A percentile compares a stretch with the other conserved stretches of the same genome.
phyloP scores from a whole-genome alignment of 305 asterid species.

The Solanum hybrid region DNA sequence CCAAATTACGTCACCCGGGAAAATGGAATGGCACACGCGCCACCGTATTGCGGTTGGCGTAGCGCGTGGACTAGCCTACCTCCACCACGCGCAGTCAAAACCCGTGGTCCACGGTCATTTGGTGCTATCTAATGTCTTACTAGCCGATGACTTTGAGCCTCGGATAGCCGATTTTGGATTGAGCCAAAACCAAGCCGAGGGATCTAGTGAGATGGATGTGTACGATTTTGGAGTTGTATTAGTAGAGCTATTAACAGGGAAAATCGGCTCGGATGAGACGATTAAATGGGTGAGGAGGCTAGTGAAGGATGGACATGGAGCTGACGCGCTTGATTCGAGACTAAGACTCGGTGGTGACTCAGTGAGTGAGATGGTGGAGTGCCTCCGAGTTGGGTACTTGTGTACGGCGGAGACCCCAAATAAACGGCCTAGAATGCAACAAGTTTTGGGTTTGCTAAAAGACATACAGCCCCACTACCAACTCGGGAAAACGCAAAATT shows the following conservation, averaged over 20 bases:
- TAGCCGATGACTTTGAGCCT: slow-evolving; percentile 75
- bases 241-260: slow-evolving; percentile 59
- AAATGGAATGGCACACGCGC: slow-evolving; percentile 88
- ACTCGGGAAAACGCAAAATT: background rate
- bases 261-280: slow-evolving; percentile 28
- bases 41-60: slow-evolving; percentile 88
- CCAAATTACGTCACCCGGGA: slow-evolving; percentile 35
- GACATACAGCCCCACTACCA: slow-evolving; percentile 41
- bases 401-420: slow-evolving; percentile 72
- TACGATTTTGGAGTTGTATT: slow-evolving; percentile 62
- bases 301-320: slow-evolving; percentile 53
- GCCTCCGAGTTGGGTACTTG: slow-evolving; percentile 73
- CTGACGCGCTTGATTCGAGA: slow-evolving; percentile 50
- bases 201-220: slow-evolving; percentile 56
- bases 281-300: slow-evolving; percentile 45
- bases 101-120: slow-evolving; percentile 77
- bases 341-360: slow-evolving; percentile 41
- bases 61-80: slow-evolving; percentile 87
- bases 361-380: slow-evolving; percentile 67
- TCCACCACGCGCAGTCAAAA: slow-evolving; percentile 78
- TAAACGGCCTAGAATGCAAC: slow-evolving; percentile 83
- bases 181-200: slow-evolving; percentile 23
- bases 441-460: slow-evolving; percentile 73
- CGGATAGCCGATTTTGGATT: slow-evolving; percentile 55
- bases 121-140: slow-evolving; percentile 47